Base-by-base conservation (phyloP, 1,284 basidiomycete genomes). In the Fomitopsis betulina region DNA sequence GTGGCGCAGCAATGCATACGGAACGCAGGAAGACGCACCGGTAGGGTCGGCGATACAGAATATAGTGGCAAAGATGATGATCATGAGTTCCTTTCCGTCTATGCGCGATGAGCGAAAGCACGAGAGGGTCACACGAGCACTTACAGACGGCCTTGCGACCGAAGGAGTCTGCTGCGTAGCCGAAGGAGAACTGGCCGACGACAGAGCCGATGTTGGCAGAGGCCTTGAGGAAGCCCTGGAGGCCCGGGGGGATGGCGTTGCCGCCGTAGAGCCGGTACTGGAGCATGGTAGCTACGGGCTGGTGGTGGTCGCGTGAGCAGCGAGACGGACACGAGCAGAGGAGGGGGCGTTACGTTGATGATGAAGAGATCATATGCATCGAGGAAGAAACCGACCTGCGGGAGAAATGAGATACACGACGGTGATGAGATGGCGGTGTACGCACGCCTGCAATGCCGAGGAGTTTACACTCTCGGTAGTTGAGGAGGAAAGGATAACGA, bases 51-150 rank as follows among this genome's bases (percentile, higher is more conserved):
- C 75, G 55, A 87, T 73, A 27, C 75, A 79, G 55, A 88, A 70
- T 62, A 89, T 87, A 3, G 87, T 89, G 1, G 85, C 86, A 56
- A 89, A 64, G 67, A 89, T 89, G 66, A 90, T 89, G 60, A 91
- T 76, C 80, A 91, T 89, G 59, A 92, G 79, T 65, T 92, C 90
- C 68, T 91, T 89, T 40, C 89, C 90, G 65, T 92, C 77, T 79
- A 65, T 23, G 5, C 27, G 8, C 8, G 53, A 53, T 47, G 57
- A 54, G 56, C 37, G 37, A 25, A 4, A 47, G 21, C 7, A 53
- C 47, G 17, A 45, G 19, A 39, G 15, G 27, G 27, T 21, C 21
- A 37, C 10, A 38, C 40, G 47, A 32, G 25, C 8, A 75, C 81
- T 57, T 56, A 86, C 84, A 89, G 53, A 89, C 76, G 0, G 82